Evolutionary conservation across 192 early-diverging fungal species (phyloP).

Genomic region (Backusella psychrophila): DNA sequence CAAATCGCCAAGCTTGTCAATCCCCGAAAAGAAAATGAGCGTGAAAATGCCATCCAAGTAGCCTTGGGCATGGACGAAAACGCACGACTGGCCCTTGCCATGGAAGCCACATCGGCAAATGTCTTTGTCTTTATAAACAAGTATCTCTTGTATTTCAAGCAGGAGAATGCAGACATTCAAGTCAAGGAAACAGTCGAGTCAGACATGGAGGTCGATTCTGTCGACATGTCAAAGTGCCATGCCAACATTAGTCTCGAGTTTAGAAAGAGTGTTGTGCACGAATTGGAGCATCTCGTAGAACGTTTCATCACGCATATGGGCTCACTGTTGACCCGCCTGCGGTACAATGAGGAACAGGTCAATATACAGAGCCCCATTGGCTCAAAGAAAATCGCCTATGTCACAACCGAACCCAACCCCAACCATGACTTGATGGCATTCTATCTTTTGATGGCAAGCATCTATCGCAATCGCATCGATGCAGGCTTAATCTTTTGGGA

Average conservation of each 20-base stretch:
- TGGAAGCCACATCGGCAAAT: constrained; percentile 51
- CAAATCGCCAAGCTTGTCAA: constrained; percentile 50
- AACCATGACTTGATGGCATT: constrained; percentile 53
- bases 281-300: constrained; percentile 45
- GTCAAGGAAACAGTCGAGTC: background rate
- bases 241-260: constrained; percentile 23
- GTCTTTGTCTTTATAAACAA: constrained; percentile 64
- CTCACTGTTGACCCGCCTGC: constrained; percentile 55
- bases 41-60: constrained; percentile 40
- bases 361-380: background rate
- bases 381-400: background rate
- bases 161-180: constrained; percentile 3
- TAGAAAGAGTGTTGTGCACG: constrained; percentile 19
- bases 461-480: constrained; percentile 78
- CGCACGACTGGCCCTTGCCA: constrained; percentile 45
- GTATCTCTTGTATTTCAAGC: constrained; percentile 57
- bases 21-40: too few relatives aligned
- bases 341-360: constrained; percentile 59
- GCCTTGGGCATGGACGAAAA: constrained; percentile 39
- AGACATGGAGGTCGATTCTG: constrained; percentile 1
- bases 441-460: constrained; percentile 63
- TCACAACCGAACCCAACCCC: background rate
- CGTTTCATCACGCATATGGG: constrained; percentile 61
- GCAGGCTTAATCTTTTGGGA: constrained; percentile 72
- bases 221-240: background rate